Evolutionary conservation across 106 monocot genomes (phyloP).

Genomic region (Dendrobium nobile): DNA sequence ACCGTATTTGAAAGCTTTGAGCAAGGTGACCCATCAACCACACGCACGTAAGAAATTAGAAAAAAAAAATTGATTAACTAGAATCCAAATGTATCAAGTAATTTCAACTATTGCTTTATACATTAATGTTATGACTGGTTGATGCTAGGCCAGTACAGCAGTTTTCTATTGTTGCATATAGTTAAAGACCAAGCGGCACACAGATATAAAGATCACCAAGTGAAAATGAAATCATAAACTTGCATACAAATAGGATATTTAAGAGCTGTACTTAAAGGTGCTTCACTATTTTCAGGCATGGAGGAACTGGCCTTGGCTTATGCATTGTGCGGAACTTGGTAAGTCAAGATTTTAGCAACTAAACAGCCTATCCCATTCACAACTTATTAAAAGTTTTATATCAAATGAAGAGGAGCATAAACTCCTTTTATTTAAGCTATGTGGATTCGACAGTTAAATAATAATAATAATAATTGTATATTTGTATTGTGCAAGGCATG

Average conservation of each 20-base stretch:
- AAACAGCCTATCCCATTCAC: too few species aligned
- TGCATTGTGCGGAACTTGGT: constrained; percentile 62
- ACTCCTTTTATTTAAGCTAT: background rate
- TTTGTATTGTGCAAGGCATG: background rate
- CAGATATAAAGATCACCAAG: too few species aligned
- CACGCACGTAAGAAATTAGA: constrained; percentile 35
- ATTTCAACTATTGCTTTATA: too few species aligned
- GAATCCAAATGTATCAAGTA: too few species aligned
- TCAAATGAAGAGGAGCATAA: background rate
- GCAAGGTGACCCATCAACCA: constrained; percentile 63
- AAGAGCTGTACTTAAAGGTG: too few species aligned
- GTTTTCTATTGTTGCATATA: too few species aligned
- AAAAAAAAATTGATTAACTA: too few species aligned
- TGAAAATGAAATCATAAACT: too few species aligned
- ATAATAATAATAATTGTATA: background rate
- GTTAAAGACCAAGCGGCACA: too few species aligned
- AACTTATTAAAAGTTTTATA: background rate
- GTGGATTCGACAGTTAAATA: constrained; percentile 2
- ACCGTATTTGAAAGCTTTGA: constrained; percentile 67
- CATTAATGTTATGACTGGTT: too few species aligned
- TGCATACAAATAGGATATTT: too few species aligned
- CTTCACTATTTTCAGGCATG: constrained; percentile 32
- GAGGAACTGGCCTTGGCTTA: constrained; percentile 59
- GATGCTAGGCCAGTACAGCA: too few species aligned
- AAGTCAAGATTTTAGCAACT: constrained; percentile 9